Evolutionary conservation across 345 rosid species (phyloP).

Genomic region (Arabidopsis suecica): DNA sequence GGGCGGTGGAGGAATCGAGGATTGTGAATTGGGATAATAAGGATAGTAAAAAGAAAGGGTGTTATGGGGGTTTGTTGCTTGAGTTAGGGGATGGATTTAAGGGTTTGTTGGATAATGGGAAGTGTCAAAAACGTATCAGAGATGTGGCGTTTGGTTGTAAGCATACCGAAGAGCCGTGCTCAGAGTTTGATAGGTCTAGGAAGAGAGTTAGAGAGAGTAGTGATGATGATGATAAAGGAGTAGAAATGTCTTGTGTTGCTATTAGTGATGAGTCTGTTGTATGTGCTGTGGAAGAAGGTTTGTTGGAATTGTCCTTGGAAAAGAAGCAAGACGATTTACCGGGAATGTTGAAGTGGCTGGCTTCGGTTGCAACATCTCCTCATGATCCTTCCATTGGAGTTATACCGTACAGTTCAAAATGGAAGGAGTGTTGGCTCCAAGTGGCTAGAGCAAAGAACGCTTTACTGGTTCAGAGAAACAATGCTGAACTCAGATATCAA

Average conservation of each 20-base stretch:
- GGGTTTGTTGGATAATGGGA: constrained; percentile 47
- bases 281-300: constrained; percentile 26
- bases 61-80: constrained; percentile 39
- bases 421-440: constrained; percentile 56
- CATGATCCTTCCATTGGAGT: constrained; percentile 52
- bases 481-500: constrained; percentile 27
- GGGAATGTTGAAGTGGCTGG: constrained; percentile 69
- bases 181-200: constrained; percentile 6
- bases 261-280: constrained; percentile 21
- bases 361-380: constrained; percentile 58
- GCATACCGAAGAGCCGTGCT: constrained; percentile 21
- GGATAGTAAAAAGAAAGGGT: constrained; percentile 38
- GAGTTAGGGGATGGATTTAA: constrained; percentile 58
- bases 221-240: constrained; percentile 41
- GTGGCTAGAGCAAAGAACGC: constrained; percentile 58
- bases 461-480: constrained; percentile 47
- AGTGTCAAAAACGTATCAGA: constrained; percentile 34
- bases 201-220: constrained; percentile 25
- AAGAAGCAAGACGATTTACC: constrained; percentile 46
- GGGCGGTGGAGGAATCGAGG: constrained; percentile 46
- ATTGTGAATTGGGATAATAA: constrained; percentile 39
- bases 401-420: constrained; percentile 52
- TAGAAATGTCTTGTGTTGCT: constrained; percentile 31
- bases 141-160: constrained; percentile 36
- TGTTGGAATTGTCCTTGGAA: constrained; percentile 5